phyloP scores from a whole-genome alignment of 2,329 filamentous ascomycete genomes.

The Fusarium devonianum region DNA sequence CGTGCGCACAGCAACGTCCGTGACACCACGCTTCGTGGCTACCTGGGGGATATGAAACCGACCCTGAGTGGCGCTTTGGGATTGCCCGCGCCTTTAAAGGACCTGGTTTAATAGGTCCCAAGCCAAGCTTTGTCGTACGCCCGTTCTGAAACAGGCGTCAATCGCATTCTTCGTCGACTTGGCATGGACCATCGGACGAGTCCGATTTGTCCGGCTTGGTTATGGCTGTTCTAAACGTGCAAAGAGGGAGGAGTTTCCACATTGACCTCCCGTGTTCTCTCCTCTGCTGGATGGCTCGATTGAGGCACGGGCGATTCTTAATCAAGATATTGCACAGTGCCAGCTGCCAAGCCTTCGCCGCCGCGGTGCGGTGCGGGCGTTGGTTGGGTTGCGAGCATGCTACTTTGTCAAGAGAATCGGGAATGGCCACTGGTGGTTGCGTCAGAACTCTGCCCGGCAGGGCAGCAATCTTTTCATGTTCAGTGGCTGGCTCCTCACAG shows the following conservation, averaged over 20 bases:
- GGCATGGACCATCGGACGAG: conserved; percentile 1
- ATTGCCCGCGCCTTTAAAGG: conserved; percentile 6
- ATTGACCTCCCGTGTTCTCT: no score
- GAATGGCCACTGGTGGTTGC: no score
- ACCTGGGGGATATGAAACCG: conserved; percentile 16
- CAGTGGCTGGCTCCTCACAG: neutral
- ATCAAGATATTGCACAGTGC: neutral
- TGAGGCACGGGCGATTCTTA: neutral
- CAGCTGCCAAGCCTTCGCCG: neutral
- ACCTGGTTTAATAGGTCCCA: conserved; percentile 4
- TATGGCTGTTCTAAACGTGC: neutral
- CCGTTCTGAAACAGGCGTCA: conserved; percentile 3
- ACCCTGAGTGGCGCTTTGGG: conserved; percentile 7
- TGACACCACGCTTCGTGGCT: conserved; percentile 25
- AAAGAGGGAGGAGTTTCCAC: neutral
- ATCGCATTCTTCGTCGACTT: conserved; percentile 16
- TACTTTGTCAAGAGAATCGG: conserved; percentile 1
- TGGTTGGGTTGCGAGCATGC: conserved; percentile 1
- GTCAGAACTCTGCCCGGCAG: conserved; percentile 6
- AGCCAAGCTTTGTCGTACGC: conserved; percentile 11
- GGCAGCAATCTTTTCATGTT: conserved; percentile 7
- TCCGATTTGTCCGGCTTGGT: conserved; percentile 18
- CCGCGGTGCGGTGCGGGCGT: conserved; percentile 3
- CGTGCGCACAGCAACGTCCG: conserved; percentile 7
- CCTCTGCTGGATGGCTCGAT: no score